Base-by-base conservation (phyloP, 805 yeast species). In the Wickerhamomyces bisporus region DNA sequence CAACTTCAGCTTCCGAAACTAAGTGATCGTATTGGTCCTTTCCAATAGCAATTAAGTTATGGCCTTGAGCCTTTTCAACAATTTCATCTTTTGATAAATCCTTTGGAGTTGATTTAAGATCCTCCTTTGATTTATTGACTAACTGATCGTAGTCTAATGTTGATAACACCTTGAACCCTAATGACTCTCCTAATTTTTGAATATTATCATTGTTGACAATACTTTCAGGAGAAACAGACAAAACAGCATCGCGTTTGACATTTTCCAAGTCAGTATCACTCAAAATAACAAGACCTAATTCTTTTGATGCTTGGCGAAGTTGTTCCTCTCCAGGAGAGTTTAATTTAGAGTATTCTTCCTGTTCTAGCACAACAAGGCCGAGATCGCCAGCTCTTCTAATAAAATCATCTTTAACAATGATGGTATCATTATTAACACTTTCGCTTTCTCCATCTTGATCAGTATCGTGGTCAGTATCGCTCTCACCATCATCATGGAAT, bases 341-440 rank as follows among this genome's bases (percentile, higher is more conserved):
- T 39, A 40, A 3, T 4, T 35, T 16, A 16, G 26, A 34, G 36
- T 32, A 53, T 4, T 52, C 57, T 10, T 40, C 29, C 21, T 48
- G 44, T 14, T 49, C 54, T 14, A 65, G 15, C 2, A 62, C 51
- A n/a, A 54, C 51, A 33, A 55, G 42, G 3, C 56, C 56, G 6
- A 48, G 23, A 3, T 40, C 44, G 2, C 32, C n/a, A 9, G 57
- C 57, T 20, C 35, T 43, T 9, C 24, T 30, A 8, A 17, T 19
- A 5, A 41, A 31, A 8, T 30, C 38, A 11, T 35, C 42, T n/a
- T 34, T 36, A 16, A 40, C 4, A 3, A 42, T 39, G 19, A 47
- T 26, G 3, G 51, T 50, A 18, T 42, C 47, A 20, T 43, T 35
- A 6, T 17, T 14, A 5, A 13, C 7, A 13, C 15, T 29, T 30